Conservation (phyloP, 2,329 filamentous ascomycete species). For the Fusarium incarnatum region DNA sequence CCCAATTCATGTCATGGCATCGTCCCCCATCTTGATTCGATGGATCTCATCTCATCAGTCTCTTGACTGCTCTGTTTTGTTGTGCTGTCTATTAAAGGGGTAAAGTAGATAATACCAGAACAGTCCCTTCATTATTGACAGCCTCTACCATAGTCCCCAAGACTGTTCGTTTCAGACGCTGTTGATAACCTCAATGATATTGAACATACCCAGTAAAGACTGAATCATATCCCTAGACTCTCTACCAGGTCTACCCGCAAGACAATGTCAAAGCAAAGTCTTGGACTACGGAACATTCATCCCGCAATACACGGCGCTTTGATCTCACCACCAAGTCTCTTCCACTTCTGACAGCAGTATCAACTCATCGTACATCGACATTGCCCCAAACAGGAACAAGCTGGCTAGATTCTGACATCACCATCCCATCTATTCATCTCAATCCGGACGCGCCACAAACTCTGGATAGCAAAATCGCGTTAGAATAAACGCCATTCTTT, state of each 20-base stretch:
- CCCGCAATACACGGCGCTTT: slow-evolving; percentile 2
- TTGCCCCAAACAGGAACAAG: background rate
- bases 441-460: slow-evolving; percentile 37
- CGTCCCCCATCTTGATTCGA: slow-evolving; percentile 17
- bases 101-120: background rate
- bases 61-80: background rate
- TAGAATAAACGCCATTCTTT: slow-evolving; percentile 6
- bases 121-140: background rate
- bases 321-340: slow-evolving; percentile 9
- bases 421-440: slow-evolving; percentile 2
- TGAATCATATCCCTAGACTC: background rate
- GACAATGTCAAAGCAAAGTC: background rate
- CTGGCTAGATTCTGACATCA: slow-evolving; percentile 20
- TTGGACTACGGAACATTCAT: background rate
- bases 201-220: background rate
- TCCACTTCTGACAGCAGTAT: slow-evolving; percentile 7
- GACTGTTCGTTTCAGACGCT: slow-evolving; percentile 7
- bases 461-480: background rate
- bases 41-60: background rate
- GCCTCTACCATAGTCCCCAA: background rate
- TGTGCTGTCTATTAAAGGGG: slow-evolving; percentile 8
- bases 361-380: background rate
- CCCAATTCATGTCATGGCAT: slow-evolving; percentile 9
- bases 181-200: background rate
- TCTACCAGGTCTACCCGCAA: background rate